Base-by-base conservation (phyloP, 208 protist genomes). In the Trypanosoma boissoni region DNA sequence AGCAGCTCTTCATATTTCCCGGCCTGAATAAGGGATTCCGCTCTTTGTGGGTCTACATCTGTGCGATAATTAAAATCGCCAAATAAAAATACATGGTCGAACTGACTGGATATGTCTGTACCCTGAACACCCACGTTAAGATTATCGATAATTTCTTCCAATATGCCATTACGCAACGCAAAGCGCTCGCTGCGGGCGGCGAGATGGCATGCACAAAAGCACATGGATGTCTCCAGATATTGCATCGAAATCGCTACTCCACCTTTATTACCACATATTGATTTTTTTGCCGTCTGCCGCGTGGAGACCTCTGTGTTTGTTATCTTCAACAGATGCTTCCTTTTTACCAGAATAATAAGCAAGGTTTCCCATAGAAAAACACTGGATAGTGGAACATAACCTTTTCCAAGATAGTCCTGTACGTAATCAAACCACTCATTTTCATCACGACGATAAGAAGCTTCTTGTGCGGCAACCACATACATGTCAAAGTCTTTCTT, bases 1-100 rank as follows among this genome's bases (percentile, higher is more conserved):
- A 77, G 50, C 48, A 77, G 42, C 51, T 74, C 58, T 14, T 63
- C 31, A 39, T 74, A 77, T 9, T 74, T 67, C 34, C 64, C 64
- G n/a, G 21, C 9, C 34, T 48, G 39, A 48, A 70, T 20, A 41
- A 68, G 51, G 18, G 32, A 34, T 6, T 58, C 55, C 21, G 46
- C 61, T 21, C 56, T 49, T 14, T 8, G 8, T 29, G 3, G 0
- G 3, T 73, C 60, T 28, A 68, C 14, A n/a, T 88, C 58, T 28
- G 51, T 42, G 27, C 72, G 63, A 61, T 82, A 82, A 45, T 79
- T 82, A n/a, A 79, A 59, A 48, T 79, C 68, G 3, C 76, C 76
- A 36, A 82, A 68, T 32, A 69, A 68, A 58, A 79, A 82, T 1
- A 82, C 31, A 41, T 82, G 67, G 41, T 82, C 18, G 59, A 79